Evolutionary conservation across 108 stramenopile genomes (phyloP).

Genomic region (Skeletonema menzelii): DNA sequence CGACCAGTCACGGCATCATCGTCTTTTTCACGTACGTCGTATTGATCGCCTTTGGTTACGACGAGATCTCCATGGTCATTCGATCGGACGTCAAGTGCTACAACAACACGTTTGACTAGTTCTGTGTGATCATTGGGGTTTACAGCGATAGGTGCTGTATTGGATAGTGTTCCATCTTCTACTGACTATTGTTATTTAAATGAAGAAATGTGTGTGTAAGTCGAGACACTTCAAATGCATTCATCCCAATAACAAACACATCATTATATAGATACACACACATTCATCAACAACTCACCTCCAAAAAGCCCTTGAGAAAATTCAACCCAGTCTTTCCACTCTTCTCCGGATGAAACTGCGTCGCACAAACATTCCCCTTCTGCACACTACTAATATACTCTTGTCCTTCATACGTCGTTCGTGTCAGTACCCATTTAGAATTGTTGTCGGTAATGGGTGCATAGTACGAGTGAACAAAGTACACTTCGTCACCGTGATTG

Average conservation of each 20-base stretch:
- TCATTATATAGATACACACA: not conserved
- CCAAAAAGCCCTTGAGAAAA: conserved; percentile 87
- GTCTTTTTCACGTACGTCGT: conserved; percentile 95
- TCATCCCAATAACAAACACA: too few relatives aligned
- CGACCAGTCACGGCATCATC: conserved; percentile 63
- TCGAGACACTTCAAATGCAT: not conserved
- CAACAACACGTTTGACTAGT: conserved; percentile 89
- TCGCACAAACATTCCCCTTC: conserved; percentile 89
- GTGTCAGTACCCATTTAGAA: conserved; percentile 85
- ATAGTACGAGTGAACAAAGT: conserved; percentile 98
- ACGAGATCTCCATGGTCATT: conserved; percentile 98
- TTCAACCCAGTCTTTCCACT: conserved; percentile 87
- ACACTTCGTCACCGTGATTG: conserved; percentile 57
- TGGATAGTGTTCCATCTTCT: conserved; percentile 68
- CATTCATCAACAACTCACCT: conserved; percentile 44
- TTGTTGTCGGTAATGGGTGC: conserved; percentile 81
- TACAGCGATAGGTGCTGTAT: conserved; percentile 52
- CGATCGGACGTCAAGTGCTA: conserved; percentile 94
- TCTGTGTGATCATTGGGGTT: conserved; percentile 53
- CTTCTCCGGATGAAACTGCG: conserved; percentile 99
- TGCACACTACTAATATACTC: conserved; percentile 89
- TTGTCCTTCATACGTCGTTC: conserved; percentile 88
- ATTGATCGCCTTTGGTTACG: conserved; percentile 99
- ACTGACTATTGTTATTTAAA: conserved; percentile 49
- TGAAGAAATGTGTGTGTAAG: not conserved